Evolutionary conservation across 306 rosid species (phyloP).

Genomic region (Acmispon strigosus): DNA sequence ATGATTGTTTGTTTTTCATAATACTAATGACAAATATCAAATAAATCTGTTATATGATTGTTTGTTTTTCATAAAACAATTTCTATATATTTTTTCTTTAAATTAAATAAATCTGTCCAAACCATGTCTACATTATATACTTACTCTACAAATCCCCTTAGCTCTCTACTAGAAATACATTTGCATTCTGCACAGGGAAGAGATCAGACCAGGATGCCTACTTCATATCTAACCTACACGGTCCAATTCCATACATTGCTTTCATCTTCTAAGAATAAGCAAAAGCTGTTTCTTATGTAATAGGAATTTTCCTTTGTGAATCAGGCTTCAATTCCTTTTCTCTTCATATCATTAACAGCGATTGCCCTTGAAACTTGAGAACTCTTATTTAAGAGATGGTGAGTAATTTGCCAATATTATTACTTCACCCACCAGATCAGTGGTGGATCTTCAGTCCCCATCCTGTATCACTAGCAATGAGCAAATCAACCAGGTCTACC

Average conservation of each 20-base stretch:
- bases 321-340: slow-evolving; percentile 25
- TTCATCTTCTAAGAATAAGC: slow-evolving; percentile 20
- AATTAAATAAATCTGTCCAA: slow-evolving; percentile 2
- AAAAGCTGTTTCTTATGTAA: slow-evolving; percentile 16
- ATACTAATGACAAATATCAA: too few relatives aligned
- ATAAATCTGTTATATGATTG: too few relatives aligned
- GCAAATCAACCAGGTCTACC: slow-evolving; percentile 46
- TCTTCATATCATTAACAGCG: not conserved
- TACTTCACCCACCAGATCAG: slow-evolving; percentile 5
- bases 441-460: not conserved
- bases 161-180: slow-evolving; percentile 14
- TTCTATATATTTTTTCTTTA: slow-evolving; percentile 13
- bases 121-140: slow-evolving; percentile 17
- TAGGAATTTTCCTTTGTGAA: slow-evolving; percentile 21
- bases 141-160: slow-evolving; percentile 17
- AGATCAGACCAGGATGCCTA: slow-evolving; percentile 25
- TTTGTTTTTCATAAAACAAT: not conserved
- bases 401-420: slow-evolving; percentile 6
- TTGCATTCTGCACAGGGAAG: slow-evolving; percentile 20
- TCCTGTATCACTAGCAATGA: slow-evolving; percentile 6
- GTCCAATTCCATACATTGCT: slow-evolving; percentile 22
- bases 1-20: too few relatives aligned
- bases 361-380: slow-evolving; percentile 16
- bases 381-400: not conserved
- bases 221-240: slow-evolving; percentile 30